Evolutionary conservation across 495 filamentous ascomycete species (phyloP), one percentile per base, ranked within the genome.

Genomic region (Rhypophila decipiens): DNA sequence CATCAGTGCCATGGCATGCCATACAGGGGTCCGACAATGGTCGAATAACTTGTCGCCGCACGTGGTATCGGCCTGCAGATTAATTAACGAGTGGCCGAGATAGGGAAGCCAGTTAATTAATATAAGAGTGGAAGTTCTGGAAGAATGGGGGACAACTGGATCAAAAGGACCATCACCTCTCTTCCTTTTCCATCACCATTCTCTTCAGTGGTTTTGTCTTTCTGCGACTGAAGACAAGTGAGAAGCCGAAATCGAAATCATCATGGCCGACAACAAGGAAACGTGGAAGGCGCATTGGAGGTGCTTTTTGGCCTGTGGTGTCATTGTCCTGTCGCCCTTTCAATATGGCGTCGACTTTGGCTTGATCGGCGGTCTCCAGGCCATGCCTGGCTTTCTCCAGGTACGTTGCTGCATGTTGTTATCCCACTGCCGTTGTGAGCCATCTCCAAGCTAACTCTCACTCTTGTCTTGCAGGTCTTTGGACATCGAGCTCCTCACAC

Each of bases 321-420:
- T 71, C 20, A 71, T 72, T 52, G 72, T 69, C 34, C 73, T 75
- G 45, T 71, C 58, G 37, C 75, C 78, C 0, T 84, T 84, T 52
- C 79, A 82, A 55, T 84, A 82, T 68, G 78, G 79, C 9, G 57
- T 82, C 38, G 79, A 84, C 48, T 83, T 81, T 53, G 78, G 76
- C 12, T 64, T 80, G 42, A 77, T 83, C 39, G 78, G 76, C 9
- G 77, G 78, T 46, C 63, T 83, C 13, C 79, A 82, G 52, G 79
- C 78, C 44, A 83, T 82, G 79, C 46, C 67, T 27, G 77, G 78
- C n/a, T 83, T 82, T 56, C 62, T 82, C 41, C 56, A 74, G 62
- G 72, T 74, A 45, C 22, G 49, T 46, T 0, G 3, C 8, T 1
- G 39, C 1, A 1, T 1, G 39, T 4, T 8, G 12, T 11, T 11